phyloP scores from a whole-genome alignment of 345 rosid species.

The Populus simonii region DNA sequence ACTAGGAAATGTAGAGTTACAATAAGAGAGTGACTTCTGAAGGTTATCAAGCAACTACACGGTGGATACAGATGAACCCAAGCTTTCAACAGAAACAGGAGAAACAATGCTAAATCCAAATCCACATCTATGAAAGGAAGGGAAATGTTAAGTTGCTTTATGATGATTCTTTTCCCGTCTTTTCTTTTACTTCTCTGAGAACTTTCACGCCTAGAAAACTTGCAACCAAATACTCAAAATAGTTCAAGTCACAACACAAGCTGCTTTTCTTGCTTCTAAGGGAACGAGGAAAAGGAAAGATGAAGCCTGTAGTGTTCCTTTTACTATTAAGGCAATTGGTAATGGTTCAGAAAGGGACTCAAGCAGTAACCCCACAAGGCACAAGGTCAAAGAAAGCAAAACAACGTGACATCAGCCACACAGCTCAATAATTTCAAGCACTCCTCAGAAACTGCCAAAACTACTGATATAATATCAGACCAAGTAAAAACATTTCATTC shows the following conservation, averaged over 20 bases:
- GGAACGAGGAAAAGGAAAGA: constrained; percentile 24
- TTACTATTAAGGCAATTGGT: constrained; percentile 22
- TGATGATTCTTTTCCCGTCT: constrained; percentile 6
- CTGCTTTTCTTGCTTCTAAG: constrained; percentile 18
- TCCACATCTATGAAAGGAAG: constrained; percentile 17
- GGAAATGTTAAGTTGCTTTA: constrained; percentile 22
- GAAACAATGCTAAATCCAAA: constrained; percentile 1
- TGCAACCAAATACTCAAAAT: constrained; percentile 19
- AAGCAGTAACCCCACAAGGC: constrained; percentile 33
- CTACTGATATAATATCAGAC: constrained; percentile 5
- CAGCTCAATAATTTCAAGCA: constrained; percentile 22
- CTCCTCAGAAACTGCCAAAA: constrained; percentile 13
- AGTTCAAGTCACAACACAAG: constrained; percentile 21
- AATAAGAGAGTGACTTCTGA: constrained; percentile 14
- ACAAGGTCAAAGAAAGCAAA: constrained; percentile 27
- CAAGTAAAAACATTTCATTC: not conserved
- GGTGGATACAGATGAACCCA: constrained; percentile 17
- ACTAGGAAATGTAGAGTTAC: constrained; percentile 9
- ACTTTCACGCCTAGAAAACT: constrained; percentile 24
- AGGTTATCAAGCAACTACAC: constrained; percentile 18
- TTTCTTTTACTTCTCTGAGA: constrained; percentile 25
- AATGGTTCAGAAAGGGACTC: constrained; percentile 34
- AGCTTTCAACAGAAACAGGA: constrained; percentile 1
- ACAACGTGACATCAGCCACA: constrained; percentile 27
- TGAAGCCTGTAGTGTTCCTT: constrained; percentile 11